Evolutionary conservation across 495 filamentous ascomycete species (phyloP).

Genomic region (Hypomontagnella submonticulosa): DNA sequence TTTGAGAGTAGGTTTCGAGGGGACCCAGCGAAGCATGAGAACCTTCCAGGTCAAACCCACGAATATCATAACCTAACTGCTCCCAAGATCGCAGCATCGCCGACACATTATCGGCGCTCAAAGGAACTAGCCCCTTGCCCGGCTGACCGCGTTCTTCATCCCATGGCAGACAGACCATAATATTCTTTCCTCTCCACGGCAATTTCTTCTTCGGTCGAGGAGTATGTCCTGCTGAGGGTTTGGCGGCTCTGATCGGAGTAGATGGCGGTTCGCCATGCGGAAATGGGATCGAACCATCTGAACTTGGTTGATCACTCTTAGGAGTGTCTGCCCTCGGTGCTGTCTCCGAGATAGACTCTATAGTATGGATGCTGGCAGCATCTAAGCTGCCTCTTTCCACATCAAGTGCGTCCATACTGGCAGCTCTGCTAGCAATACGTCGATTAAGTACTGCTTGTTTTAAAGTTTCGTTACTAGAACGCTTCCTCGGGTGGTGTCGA

Average conservation of each 20-base stretch:
- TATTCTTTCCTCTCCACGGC: conserved; percentile 78
- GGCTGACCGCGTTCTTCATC: conserved; percentile 72
- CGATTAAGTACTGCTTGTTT: conserved; percentile 67
- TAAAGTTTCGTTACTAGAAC: conserved; percentile 72
- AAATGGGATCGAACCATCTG: conserved; percentile 42
- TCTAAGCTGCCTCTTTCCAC: conserved; percentile 48
- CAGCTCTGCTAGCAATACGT: conserved; percentile 40
- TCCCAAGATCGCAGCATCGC: conserved; percentile 76
- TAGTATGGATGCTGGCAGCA: conserved; percentile 44
- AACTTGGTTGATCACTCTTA: conserved; percentile 28
- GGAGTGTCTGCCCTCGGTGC: conserved; percentile 45
- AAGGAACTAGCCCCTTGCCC: conserved; percentile 66
- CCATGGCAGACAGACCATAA: conserved; percentile 74
- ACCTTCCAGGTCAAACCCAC: conserved; percentile 74
- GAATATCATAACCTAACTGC: conserved; percentile 76
- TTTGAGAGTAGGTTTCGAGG: conserved; percentile 64
- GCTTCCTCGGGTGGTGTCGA: conserved; percentile 57
- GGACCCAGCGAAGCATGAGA: conserved; percentile 48
- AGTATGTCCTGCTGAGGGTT: conserved; percentile 47
- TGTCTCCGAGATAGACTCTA: conserved; percentile 42
- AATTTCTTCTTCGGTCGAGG: conserved; percentile 65
- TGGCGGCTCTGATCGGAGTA: conserved; percentile 50
- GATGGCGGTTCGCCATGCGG: conserved; percentile 55
- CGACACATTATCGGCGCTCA: conserved; percentile 70
- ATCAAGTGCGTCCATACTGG: conserved; percentile 53